phyloP scores from a whole-genome alignment of 768 basidiomycete species.

The Suillus ampliporus region DNA sequence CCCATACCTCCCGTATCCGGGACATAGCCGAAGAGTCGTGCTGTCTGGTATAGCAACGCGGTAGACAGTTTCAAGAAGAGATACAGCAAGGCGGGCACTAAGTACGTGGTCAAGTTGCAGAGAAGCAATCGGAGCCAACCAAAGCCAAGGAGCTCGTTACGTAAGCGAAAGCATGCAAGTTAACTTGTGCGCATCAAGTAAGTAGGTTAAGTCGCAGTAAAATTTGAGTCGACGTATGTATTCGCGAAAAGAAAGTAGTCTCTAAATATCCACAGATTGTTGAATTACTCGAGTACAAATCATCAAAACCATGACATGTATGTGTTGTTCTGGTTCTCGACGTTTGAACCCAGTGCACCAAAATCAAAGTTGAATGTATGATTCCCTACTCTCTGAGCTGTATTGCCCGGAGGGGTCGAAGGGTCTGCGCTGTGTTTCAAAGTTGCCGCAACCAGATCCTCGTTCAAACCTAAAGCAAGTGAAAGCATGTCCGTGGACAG shows the following conservation, averaged over 20 bases:
- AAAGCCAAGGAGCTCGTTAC: too few relatives aligned
- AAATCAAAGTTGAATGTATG: constrained; percentile 67
- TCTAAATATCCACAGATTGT: background rate
- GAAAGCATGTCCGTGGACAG: constrained; percentile 40
- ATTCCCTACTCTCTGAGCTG: constrained; percentile 51
- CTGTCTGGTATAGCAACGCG: background rate
- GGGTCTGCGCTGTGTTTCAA: constrained; percentile 24
- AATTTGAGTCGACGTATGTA: too few relatives aligned
- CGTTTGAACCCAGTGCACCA: constrained; percentile 58
- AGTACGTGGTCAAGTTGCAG: background rate
- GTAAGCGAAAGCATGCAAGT: too few relatives aligned
- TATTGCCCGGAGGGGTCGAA: constrained; percentile 23
- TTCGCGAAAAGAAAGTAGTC: too few relatives aligned
- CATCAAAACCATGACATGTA: constrained; percentile 74
- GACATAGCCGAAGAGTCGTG: constrained; percentile 50
- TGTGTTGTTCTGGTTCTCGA: constrained; percentile 58
- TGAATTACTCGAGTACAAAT: constrained; percentile 4
- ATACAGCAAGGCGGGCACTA: background rate
- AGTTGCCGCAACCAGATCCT: constrained; percentile 27
- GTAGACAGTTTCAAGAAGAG: constrained; percentile 1
- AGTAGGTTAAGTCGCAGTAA: too few relatives aligned
- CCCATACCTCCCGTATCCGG: constrained; percentile 96
- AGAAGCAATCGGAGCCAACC: constrained; percentile 6
- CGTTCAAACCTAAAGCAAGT: constrained; percentile 35
- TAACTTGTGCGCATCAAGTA: too few relatives aligned